These are phyloP conservation scores for Lipomyces yamadae DNA, from an alignment of 805 yeast genomes.

Conservation along the genomic window DNA sequence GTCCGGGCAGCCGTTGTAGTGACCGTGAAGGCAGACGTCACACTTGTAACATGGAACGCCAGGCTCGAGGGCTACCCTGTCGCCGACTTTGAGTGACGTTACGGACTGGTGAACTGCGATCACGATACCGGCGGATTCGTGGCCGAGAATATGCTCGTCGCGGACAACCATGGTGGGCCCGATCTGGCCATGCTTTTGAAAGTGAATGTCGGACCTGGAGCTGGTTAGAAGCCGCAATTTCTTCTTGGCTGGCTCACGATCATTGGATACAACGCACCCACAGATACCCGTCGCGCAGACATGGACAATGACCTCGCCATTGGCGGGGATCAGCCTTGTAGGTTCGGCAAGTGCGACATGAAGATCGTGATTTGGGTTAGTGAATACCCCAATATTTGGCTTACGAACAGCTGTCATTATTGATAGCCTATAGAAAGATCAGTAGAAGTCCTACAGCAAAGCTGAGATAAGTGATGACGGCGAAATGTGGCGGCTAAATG, in stretches of 20 bases:
- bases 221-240: not conserved
- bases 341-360: conserved; percentile 30
- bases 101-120: conserved; percentile 58
- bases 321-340: conserved; percentile 43
- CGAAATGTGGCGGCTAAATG: too few relatives aligned
- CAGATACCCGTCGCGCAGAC: conserved; percentile 73
- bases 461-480: too few relatives aligned
- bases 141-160: conserved; percentile 66
- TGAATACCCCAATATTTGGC: conserved; percentile 34
- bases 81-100: conserved; percentile 53
- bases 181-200: conserved; percentile 67
- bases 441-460: not conserved
- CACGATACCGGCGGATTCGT: conserved; percentile 60
- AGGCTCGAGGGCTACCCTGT: conserved; percentile 53
- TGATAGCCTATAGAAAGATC: not conserved
- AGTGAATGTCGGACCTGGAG: conserved; percentile 62
- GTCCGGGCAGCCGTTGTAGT: conserved; percentile 48
- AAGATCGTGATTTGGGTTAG: conserved; percentile 35
- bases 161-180: conserved; percentile 60
- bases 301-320: conserved; percentile 57
- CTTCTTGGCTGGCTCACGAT: not conserved
- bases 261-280: conserved; percentile 47
- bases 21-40: conserved; percentile 46
- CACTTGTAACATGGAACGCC: conserved; percentile 56
- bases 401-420: conserved; percentile 20